phyloP scores from a whole-genome alignment of 768 basidiomycete species.

The Pulveroboletus sp. region DNA sequence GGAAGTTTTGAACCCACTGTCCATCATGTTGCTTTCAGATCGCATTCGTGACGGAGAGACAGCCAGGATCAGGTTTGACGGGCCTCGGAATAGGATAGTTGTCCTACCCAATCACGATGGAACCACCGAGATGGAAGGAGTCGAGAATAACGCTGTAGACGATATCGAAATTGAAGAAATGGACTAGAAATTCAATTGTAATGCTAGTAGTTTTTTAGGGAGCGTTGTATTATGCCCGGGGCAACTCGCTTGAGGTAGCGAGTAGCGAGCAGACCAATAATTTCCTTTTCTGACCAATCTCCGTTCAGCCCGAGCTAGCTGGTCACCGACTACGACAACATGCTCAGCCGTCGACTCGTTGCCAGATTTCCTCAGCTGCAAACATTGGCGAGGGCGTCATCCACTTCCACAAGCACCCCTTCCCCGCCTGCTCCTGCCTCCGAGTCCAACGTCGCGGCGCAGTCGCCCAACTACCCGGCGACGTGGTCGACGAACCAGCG shows the following conservation, averaged over 20 bases:
- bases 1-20: conserved; percentile 89
- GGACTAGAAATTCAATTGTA: conserved; percentile 5
- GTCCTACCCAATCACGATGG: conserved; percentile 83
- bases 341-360: conserved; percentile 29
- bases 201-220: not conserved
- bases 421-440: conserved; percentile 10
- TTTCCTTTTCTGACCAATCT: conserved; percentile 17
- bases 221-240: too few relatives aligned
- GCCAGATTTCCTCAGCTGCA: conserved; percentile 15
- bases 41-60: conserved; percentile 78
- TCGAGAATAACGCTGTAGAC: conserved; percentile 64
- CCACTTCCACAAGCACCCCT: conserved; percentile 16
- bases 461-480: conserved; percentile 77
- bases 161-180: conserved; percentile 27
- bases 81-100: conserved; percentile 70
- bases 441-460: conserved; percentile 41
- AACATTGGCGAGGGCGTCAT: conserved; percentile 22
- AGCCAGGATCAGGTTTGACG: conserved; percentile 73
- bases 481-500: conserved; percentile 88
- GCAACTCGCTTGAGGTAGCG: too few relatives aligned
- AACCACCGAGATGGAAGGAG: conserved; percentile 37
- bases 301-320: not conserved
- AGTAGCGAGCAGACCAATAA: too few relatives aligned
- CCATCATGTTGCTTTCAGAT: conserved; percentile 78
- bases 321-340: conserved; percentile 12